Evolutionary conservation across 176 grass and related monocot species (phyloP).

Genomic region (Eleusine coracana): DNA sequence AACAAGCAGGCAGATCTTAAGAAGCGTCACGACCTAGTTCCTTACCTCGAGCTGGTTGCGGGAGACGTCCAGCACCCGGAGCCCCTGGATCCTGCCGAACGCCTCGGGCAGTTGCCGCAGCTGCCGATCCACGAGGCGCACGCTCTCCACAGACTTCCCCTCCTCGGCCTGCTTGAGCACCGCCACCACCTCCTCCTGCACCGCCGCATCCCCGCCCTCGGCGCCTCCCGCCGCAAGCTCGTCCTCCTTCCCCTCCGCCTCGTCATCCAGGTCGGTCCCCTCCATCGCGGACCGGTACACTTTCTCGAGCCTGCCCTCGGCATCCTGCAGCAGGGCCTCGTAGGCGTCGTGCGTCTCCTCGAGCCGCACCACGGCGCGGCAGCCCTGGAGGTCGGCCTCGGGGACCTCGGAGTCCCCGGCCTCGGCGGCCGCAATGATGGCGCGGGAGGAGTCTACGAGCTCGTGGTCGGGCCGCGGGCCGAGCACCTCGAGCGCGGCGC

Average conservation of each 20-base stretch:
- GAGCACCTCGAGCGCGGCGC: conserved; percentile 68
- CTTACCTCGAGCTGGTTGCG: conserved; percentile 82
- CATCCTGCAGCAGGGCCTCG: conserved; percentile 65
- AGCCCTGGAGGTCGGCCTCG: conserved; percentile 41
- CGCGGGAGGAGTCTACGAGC: conserved; percentile 78
- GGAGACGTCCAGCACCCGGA: conserved; percentile 78
- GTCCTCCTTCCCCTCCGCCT: background rate
- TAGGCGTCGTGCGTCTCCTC: conserved; percentile 69
- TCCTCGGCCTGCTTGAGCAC: conserved; percentile 60
- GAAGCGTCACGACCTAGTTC: background rate
- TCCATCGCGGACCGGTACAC: conserved; percentile 64
- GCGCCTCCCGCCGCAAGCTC: background rate
- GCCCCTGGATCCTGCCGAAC: conserved; percentile 65
- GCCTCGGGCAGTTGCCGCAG: conserved; percentile 69
- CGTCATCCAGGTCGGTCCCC: conserved; percentile 43
- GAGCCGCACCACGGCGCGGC: conserved; percentile 54
- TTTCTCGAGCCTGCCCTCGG: conserved; percentile 58
- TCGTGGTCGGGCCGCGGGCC: conserved; percentile 83
- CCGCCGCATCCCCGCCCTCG: conserved; percentile 32
- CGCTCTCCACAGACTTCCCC: conserved; percentile 50
- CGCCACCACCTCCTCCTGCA: conserved; percentile 62
- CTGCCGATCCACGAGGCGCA: conserved; percentile 60
- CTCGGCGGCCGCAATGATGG: conserved; percentile 37
- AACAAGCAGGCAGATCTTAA: conserved; percentile 21
- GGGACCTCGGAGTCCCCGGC: conserved; percentile 32